These are phyloP conservation scores for Schizophyllum commune DNA, from an alignment of 1,284 basidiomycete species.

Conservation along the genomic window DNA sequence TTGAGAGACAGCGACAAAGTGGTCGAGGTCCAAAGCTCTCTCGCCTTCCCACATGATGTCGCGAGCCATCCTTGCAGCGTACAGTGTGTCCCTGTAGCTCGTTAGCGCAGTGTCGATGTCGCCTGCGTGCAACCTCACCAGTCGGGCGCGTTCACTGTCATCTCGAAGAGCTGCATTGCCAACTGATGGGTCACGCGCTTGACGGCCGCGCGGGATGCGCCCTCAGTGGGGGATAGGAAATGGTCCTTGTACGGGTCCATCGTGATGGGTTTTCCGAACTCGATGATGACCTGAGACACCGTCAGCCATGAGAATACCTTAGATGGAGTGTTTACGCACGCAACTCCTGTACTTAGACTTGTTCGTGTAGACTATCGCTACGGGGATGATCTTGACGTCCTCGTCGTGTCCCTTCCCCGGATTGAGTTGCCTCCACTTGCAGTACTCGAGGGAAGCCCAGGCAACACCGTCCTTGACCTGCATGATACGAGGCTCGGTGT, in stretches of 20 bases:
- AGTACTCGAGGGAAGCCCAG: conserved; percentile 92
- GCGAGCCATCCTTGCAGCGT: conserved; percentile 49
- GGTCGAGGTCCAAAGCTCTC: conserved; percentile 63
- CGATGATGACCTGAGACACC: conserved; percentile 51
- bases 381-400: conserved; percentile 63
- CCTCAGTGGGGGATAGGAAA: conserved; percentile 66
- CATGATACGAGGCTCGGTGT: conserved; percentile 88
- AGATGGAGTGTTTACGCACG: conserved; percentile 33
- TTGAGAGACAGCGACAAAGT: conserved; percentile 81
- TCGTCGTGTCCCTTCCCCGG: conserved; percentile 30
- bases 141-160: conserved; percentile 88
- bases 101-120: neutral
- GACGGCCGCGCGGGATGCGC: conserved; percentile 71
- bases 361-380: conserved; percentile 89
- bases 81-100: conserved; percentile 5
- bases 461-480: conserved; percentile 94
- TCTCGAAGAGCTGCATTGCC: conserved; percentile 60
- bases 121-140: conserved; percentile 51
- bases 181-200: conserved; percentile 78
- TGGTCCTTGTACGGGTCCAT: conserved; percentile 72
- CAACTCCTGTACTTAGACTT: conserved; percentile 89
- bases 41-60: conserved; percentile 85
- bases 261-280: conserved; percentile 71
- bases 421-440: conserved; percentile 63
- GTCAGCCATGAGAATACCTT: conserved; percentile 8